Conservation (phyloP, 768 basidiomycete species). For the Kondoa subrosea region DNA sequence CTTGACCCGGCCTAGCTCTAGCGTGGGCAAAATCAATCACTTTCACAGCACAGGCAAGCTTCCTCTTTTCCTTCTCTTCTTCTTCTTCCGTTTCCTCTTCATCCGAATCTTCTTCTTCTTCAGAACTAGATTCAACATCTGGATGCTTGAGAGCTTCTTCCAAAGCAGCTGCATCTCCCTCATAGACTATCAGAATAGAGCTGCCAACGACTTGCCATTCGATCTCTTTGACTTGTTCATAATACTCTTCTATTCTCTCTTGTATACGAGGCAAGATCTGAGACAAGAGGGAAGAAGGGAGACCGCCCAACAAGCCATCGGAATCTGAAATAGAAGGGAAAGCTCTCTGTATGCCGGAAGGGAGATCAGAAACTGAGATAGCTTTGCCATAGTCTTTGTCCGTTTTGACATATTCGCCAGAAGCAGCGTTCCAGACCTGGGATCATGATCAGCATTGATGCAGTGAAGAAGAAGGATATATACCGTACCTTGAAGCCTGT, state of each 20-base stretch:
- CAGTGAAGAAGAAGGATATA: background rate
- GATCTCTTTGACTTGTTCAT: constrained; percentile 38
- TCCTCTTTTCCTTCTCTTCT: constrained; percentile 27
- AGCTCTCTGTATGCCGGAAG: constrained; percentile 58
- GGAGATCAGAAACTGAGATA: constrained; percentile 51
- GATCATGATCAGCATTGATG: background rate
- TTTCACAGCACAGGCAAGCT: constrained; percentile 43
- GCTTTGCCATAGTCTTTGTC: constrained; percentile 64
- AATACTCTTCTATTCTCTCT: constrained; percentile 35
- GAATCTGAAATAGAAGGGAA: constrained; percentile 35
- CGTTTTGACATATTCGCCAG: constrained; percentile 44
- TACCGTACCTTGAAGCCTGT: constrained; percentile 77
- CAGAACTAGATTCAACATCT: constrained; percentile 21
- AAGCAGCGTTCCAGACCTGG: constrained; percentile 55
- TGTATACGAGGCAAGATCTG: constrained; percentile 37
- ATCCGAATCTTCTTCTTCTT: constrained; percentile 19
- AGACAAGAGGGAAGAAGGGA: constrained; percentile 36
- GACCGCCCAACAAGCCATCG: constrained; percentile 7
- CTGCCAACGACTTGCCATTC: constrained; percentile 68
- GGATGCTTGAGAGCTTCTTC: constrained; percentile 28
- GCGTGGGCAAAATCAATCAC: constrained; percentile 95
- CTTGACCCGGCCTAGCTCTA: constrained; percentile 46
- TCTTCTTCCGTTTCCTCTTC: constrained; percentile 35
- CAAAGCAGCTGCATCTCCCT: constrained; percentile 41
- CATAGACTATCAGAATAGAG: constrained; percentile 67